Evolutionary conservation across 495 filamentous ascomycete species (phyloP), one percentile per base, ranked within the genome.

Genomic region (Daldinia vernicosa): DNA sequence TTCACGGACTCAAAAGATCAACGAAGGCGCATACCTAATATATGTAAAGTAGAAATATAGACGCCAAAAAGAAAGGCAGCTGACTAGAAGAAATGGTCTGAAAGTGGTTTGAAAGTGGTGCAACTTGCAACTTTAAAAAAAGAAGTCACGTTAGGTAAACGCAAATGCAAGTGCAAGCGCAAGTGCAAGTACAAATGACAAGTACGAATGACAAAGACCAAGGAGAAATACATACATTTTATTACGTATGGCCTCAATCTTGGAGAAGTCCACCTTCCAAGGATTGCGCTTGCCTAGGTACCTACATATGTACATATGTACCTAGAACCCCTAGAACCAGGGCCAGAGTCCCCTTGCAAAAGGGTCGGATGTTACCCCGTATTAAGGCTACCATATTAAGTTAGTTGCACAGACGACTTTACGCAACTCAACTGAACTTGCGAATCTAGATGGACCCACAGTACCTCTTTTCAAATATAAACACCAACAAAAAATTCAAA

Each of bases 241-340:
- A 53, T 53, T 53, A 60, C 37, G 37, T 65, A 65, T 65, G 27
- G 22, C 33, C 27, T 50, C 62, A 57, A 65, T 40, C 43, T 43
- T 60, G 51, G 51, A n/a, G 51, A 53, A 30, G 51, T 53, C 43
- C 43, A 47, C 43, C 19, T 53, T 53, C 12, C 26, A 7, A n/a
- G 17, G 11, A 26, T n/a, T 47, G 17, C 43, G 43, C 43, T 47
- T 47, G 17, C 43, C 43, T 3, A 47, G 17, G n/a, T n/a, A n/a
- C n/a, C n/a, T n/a, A n/a, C n/a, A n/a, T n/a, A n/a, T n/a, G n/a
- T n/a, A n/a, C n/a, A n/a, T n/a, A n/a, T n/a, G n/a, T n/a, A 39
- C 1, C 26, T 4, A 27, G 26, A 27, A 4, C 26, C 26, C n/a
- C n/a, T n/a, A 27, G 8, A 39, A 14, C 43, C 8, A 9, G 3